A percentile compares a stretch with the other conserved stretches of the same genome.
These are phyloP conservation scores for Rhizodiscina lignyota DNA, from an alignment of 495 filamentous ascomycete species.

Conservation along the genomic window DNA sequence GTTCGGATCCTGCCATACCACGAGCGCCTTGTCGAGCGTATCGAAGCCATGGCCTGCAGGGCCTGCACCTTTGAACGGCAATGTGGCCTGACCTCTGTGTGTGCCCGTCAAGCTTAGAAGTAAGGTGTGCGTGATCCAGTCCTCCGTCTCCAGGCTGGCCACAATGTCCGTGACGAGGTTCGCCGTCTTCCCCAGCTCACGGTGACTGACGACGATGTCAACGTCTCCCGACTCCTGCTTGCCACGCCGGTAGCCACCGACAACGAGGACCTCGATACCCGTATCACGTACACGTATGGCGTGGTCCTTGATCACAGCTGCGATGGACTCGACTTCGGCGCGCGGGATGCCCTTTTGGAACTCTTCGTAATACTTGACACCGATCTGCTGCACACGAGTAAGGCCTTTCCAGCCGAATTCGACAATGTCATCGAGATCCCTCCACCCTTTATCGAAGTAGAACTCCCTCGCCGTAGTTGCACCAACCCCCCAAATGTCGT, in stretches of 20 bases:
- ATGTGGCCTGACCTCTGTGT: conserved; percentile 52
- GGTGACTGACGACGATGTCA: conserved; percentile 74
- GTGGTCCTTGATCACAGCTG: conserved; percentile 38
- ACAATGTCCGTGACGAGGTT: conserved; percentile 54
- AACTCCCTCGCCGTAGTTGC: conserved; percentile 69
- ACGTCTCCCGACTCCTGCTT: conserved; percentile 64
- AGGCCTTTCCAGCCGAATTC: conserved; percentile 65
- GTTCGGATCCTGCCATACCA: conserved; percentile 79
- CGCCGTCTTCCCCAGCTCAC: conserved; percentile 44
- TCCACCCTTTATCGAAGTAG: conserved; percentile 61
- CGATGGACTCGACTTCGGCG: conserved; percentile 56
- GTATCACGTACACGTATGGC: conserved; percentile 32
- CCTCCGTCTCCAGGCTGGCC: conserved; percentile 43
- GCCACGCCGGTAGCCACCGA: conserved; percentile 75
- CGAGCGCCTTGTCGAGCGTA: conserved; percentile 73
- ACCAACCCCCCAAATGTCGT: conserved; percentile 81
- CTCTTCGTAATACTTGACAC: conserved; percentile 90
- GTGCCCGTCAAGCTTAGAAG: conserved; percentile 46
- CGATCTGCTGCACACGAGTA: conserved; percentile 75
- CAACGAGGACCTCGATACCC: conserved; percentile 55
- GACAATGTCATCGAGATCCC: conserved; percentile 65
- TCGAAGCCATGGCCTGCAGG: conserved; percentile 47
- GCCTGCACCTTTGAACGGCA: conserved; percentile 32
- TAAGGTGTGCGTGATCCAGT: conserved; percentile 73
- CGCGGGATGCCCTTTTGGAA: conserved; percentile 57